phyloP scores from a whole-genome alignment of 257 asterid genomes.

The Lycium barbarum region DNA sequence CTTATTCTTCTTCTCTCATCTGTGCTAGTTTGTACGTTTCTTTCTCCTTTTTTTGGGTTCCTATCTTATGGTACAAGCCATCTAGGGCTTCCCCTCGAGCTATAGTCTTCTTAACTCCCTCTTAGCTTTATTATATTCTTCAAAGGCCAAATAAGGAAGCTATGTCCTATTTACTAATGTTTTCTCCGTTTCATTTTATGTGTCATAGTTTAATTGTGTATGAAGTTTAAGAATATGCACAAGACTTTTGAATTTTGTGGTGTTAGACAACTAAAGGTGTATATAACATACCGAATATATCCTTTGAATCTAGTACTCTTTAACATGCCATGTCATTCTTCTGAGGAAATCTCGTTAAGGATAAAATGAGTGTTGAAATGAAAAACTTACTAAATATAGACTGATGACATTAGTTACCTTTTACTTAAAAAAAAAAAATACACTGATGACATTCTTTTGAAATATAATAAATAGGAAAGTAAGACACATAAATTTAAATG shows the following conservation, averaged over 20 bases:
- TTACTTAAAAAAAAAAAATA: too few relatives aligned
- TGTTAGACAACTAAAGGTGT: background rate
- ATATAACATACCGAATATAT: background rate
- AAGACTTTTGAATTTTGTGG: background rate
- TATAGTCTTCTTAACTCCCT: background rate
- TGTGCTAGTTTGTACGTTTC: background rate
- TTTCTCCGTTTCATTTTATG: background rate
- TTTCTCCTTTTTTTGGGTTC: background rate
- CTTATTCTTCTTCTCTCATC: background rate
- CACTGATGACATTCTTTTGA: background rate
- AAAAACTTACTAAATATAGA: background rate
- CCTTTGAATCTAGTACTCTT: background rate
- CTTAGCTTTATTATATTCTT: background rate
- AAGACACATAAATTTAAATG: background rate
- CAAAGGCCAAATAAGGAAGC: background rate
- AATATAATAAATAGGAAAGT: background rate
- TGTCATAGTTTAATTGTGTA: slow-evolving; percentile 9
- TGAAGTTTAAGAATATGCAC: background rate
- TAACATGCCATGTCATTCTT: slow-evolving; percentile 5
- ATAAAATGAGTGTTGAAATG: background rate
- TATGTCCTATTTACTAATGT: background rate
- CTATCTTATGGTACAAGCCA: slow-evolving; percentile 10
- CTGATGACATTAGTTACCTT: background rate
- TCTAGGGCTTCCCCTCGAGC: background rate
- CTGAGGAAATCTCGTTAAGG: background rate